These are phyloP conservation scores for Ceratocystis ficicola DNA, from an alignment of 2,329 filamentous ascomycete species.

Conservation along the genomic window DNA sequence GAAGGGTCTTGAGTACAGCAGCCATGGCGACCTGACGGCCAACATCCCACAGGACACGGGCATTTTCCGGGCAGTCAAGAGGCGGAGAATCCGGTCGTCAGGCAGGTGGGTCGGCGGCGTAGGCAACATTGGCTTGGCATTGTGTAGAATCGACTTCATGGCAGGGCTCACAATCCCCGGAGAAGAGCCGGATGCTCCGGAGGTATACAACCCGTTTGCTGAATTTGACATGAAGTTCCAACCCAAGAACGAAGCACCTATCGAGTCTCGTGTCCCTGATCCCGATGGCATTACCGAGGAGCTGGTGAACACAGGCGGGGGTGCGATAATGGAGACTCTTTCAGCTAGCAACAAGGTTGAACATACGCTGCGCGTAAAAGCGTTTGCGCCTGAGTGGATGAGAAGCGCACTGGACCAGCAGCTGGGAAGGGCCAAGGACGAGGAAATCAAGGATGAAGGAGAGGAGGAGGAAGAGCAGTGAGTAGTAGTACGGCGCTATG, in stretches of 20 bases:
- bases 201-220: constrained; percentile 48
- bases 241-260: background rate
- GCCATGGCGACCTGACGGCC: constrained; percentile 28
- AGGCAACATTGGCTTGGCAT: constrained; percentile 74
- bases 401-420: constrained; percentile 31
- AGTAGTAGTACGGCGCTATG: background rate
- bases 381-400: constrained; percentile 74
- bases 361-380: constrained; percentile 48
- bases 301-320: background rate
- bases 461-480: constrained; percentile 1
- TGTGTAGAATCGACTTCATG: constrained; percentile 86
- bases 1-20: constrained; percentile 37
- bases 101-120: constrained; percentile 71
- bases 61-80: constrained; percentile 37
- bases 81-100: constrained; percentile 46
- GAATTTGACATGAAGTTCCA: constrained; percentile 46
- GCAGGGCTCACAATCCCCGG: constrained; percentile 63
- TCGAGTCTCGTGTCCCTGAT: background rate
- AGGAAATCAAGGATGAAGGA: background rate
- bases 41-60: constrained; percentile 36
- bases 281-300: background rate
- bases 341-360: constrained; percentile 24
- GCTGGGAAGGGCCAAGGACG: background rate
- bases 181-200: constrained; percentile 43
- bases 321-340: constrained; percentile 21